Percentiles rank a stretch among this genome's conserved stretches.
These are phyloP conservation scores for Albugo laibachii DNA, from an alignment of 352 stramenopile genomes.

Conservation along the genomic window DNA sequence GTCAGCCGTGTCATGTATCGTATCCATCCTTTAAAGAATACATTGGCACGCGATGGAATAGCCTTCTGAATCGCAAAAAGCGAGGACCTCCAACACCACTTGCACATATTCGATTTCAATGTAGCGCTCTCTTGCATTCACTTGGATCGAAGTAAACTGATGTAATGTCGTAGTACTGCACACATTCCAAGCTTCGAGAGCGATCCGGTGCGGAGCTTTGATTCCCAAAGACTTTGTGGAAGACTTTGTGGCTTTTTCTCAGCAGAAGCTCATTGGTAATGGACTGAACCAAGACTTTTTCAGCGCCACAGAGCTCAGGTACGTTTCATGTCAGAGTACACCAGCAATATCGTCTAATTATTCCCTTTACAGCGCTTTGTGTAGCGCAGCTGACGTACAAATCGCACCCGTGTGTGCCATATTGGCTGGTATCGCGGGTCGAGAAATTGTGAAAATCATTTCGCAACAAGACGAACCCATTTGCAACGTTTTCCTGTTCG, in stretches of 20 bases:
- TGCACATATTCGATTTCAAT: constrained; percentile 60
- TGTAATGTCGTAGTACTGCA: constrained; percentile 29
- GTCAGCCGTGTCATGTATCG: constrained; percentile 14
- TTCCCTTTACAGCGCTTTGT: neutral
- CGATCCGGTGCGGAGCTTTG: constrained; percentile 3
- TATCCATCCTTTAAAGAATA: constrained; percentile 37
- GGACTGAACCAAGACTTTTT: constrained; percentile 47
- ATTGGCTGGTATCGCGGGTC: constrained; percentile 89
- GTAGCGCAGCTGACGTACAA: constrained; percentile 10
- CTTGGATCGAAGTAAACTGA: too few relatives aligned
- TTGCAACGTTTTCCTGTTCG: constrained; percentile 92
- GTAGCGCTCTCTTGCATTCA: constrained; percentile 12
- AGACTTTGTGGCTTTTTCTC: constrained; percentile 39
- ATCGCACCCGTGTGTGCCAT: constrained; percentile 89
- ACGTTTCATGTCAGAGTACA: neutral
- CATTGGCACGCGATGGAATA: constrained; percentile 30
- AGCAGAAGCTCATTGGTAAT: constrained; percentile 21
- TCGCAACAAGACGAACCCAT: constrained; percentile 90
- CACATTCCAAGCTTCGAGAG: constrained; percentile 18
- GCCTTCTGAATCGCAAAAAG: constrained; percentile 42
- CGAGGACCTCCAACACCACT: constrained; percentile 43
- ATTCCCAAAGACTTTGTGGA: constrained; percentile 2
- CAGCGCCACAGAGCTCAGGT: constrained; percentile 25
- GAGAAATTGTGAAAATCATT: constrained; percentile 97
- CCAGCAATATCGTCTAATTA: neutral